Conservation (phyloP, 805 yeast species). For the Scheffersomyces amazonensis region DNA sequence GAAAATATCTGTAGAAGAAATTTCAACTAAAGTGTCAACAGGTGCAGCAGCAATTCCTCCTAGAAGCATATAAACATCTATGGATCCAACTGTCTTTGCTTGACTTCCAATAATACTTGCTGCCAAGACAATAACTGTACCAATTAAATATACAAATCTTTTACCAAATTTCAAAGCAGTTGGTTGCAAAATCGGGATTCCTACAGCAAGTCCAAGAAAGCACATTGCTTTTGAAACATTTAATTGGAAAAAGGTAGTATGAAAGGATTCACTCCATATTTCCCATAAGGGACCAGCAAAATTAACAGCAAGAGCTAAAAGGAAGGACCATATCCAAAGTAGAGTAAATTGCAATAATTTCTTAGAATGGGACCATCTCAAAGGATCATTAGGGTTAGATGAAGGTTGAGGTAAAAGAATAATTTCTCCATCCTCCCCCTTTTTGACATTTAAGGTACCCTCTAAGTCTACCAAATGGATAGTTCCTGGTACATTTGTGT, state of each 20-base stretch:
- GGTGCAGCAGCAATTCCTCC: slow-evolving; percentile 37
- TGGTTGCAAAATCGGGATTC: slow-evolving; percentile 32
- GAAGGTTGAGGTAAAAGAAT: slow-evolving; percentile 34
- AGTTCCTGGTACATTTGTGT: slow-evolving; percentile 54
- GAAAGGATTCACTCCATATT: slow-evolving; percentile 21
- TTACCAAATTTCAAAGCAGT: slow-evolving; percentile 30
- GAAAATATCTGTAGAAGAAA: slow-evolving; percentile 42
- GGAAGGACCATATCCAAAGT: slow-evolving; percentile 30
- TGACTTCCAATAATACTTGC: slow-evolving; percentile 24
- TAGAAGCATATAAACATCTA: slow-evolving; percentile 19
- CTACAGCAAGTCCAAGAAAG: slow-evolving; percentile 30
- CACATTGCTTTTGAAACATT: slow-evolving; percentile 22
- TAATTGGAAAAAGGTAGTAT: slow-evolving; percentile 19
- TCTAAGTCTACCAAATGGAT: slow-evolving; percentile 46
- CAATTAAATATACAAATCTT: slow-evolving; percentile 23
- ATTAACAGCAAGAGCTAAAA: slow-evolving; percentile 21
- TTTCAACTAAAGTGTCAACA: slow-evolving; percentile 45
- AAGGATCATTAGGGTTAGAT: slow-evolving; percentile 31
- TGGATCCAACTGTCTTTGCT: slow-evolving; percentile 14
- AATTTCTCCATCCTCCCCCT: slow-evolving; percentile 16
- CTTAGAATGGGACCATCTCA: slow-evolving; percentile 27
- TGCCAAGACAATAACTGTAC: slow-evolving; percentile 21
- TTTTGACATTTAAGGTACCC: slow-evolving; percentile 25
- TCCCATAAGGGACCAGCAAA: slow-evolving; percentile 29
- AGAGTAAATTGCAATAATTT: slow-evolving; percentile 22